Evolutionary conservation across 2,329 filamentous ascomycete species (phyloP).

Genomic region (Helotiales sp.): DNA sequence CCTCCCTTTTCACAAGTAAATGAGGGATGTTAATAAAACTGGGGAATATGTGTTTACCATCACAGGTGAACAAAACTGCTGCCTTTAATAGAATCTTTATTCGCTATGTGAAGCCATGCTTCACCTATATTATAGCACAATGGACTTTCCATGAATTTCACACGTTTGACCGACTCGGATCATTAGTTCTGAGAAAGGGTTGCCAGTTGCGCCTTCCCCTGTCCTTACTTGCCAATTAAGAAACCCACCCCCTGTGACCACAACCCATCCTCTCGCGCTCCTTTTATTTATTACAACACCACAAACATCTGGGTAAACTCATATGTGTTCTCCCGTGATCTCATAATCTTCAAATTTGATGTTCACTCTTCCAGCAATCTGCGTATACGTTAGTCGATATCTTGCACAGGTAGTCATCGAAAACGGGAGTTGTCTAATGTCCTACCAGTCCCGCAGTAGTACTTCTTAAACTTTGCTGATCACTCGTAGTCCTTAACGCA

Average conservation of each 20-base stretch:
- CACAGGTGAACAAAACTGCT: too few relatives aligned
- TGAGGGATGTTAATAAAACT: too few relatives aligned
- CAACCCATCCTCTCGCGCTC: background rate
- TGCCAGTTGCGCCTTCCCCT: background rate
- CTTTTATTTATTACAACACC: background rate
- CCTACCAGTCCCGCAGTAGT: background rate
- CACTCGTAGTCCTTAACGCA: background rate
- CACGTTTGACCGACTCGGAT: background rate
- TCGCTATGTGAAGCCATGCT: background rate
- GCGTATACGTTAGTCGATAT: background rate
- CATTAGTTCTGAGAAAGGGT: background rate
- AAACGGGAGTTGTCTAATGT: background rate
- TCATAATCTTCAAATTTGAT: background rate
- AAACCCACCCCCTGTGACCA: background rate
- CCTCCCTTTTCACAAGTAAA: too few relatives aligned
- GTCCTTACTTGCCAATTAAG: background rate
- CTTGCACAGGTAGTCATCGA: background rate
- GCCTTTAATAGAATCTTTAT: background rate
- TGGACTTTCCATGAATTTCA: background rate
- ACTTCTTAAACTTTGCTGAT: background rate
- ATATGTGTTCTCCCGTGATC: background rate
- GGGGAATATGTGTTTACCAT: too few relatives aligned
- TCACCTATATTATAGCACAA: background rate
- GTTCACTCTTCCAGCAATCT: background rate
- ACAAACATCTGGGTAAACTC: background rate